Percentiles rank a stretch among this genome's conserved stretches.
Conservation (phyloP, 495 filamentous ascomycete species). For the Penicillium arizonense region DNA sequence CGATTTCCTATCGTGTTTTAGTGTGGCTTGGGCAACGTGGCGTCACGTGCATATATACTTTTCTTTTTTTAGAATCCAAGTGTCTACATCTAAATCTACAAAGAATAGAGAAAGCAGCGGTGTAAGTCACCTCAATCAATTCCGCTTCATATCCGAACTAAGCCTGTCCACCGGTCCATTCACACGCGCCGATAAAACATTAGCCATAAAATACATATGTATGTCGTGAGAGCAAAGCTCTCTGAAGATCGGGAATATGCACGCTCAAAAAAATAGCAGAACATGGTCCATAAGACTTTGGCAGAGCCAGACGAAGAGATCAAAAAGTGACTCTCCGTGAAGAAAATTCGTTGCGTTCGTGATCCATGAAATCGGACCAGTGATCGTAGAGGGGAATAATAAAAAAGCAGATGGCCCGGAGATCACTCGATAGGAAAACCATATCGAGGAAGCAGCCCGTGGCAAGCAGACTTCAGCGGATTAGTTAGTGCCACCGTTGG, state of each 20-base stretch:
- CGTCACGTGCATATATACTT: neutral
- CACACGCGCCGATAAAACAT: conserved; percentile 9
- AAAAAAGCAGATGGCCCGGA: conserved; percentile 9
- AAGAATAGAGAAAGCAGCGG: conserved; percentile 6
- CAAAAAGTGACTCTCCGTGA: conserved; percentile 17
- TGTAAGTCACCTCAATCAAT: conserved; percentile 10
- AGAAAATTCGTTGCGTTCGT: conserved; percentile 49
- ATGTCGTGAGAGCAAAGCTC: conserved; percentile 19
- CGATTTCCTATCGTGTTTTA: neutral
- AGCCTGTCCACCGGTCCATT: conserved; percentile 10
- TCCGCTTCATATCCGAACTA: conserved; percentile 7
- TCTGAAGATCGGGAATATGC: conserved; percentile 37
- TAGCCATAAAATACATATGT: conserved; percentile 36
- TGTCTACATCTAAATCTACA: neutral
- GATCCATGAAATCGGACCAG: conserved; percentile 41
- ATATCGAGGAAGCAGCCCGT: neutral
- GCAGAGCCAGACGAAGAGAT: conserved; percentile 16
- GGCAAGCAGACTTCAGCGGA: neutral
- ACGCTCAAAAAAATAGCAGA: conserved; percentile 42
- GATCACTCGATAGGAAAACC: neutral
- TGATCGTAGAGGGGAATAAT: conserved; percentile 2
- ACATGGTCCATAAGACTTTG: conserved; percentile 33
- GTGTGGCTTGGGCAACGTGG: neutral
- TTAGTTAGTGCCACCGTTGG: conserved; percentile 6
- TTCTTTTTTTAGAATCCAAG: no score